Evolutionary conservation across 2,329 filamentous ascomycete species (phyloP).

Genomic region (Rutstroemia sp.): DNA sequence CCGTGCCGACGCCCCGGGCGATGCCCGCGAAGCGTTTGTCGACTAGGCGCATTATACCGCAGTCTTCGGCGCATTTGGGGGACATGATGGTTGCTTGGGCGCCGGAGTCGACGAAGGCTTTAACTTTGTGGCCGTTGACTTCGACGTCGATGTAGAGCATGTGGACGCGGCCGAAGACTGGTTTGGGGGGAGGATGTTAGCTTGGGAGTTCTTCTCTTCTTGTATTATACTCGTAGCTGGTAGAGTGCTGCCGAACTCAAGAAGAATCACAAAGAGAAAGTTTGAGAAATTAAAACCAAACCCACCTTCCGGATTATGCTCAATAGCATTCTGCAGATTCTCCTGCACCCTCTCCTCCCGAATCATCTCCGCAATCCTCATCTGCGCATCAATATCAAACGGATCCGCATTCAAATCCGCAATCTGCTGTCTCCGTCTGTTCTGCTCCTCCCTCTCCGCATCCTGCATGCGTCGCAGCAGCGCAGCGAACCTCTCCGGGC

Average conservation of each 20-base stretch:
- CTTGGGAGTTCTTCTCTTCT: background rate
- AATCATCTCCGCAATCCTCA: slow-evolving; percentile 94
- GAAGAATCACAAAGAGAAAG: no score
- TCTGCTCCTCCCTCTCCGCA: slow-evolving; percentile 63
- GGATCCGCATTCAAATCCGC: slow-evolving; percentile 84
- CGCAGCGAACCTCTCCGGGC: slow-evolving; percentile 68
- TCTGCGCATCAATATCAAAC: slow-evolving; percentile 87
- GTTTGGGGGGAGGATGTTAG: background rate
- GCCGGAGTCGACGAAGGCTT: slow-evolving; percentile 94
- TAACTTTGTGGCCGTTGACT: slow-evolving; percentile 87
- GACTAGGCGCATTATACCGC: slow-evolving; percentile 92
- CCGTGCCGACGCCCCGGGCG: slow-evolving; percentile 88
- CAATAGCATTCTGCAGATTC: slow-evolving; percentile 93
- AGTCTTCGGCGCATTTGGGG: slow-evolving; percentile 80
- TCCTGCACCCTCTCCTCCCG: slow-evolving; percentile 89
- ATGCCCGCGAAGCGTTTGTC: slow-evolving; percentile 89
- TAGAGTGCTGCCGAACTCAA: no score
- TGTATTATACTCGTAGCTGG: slow-evolving; percentile 1
- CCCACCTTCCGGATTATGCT: slow-evolving; percentile 92
- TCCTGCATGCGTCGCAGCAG: slow-evolving; percentile 61
- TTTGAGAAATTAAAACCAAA: slow-evolving; percentile 10
- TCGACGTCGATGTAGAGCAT: slow-evolving; percentile 96
- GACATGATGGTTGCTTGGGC: slow-evolving; percentile 99
- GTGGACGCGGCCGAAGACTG: slow-evolving; percentile 89
- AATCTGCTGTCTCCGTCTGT: slow-evolving; percentile 75